A percentile compares a stretch with the other conserved stretches of the same genome.
Conservation (phyloP, 108 stramenopile species). For the Skeletonema costatum region DNA sequence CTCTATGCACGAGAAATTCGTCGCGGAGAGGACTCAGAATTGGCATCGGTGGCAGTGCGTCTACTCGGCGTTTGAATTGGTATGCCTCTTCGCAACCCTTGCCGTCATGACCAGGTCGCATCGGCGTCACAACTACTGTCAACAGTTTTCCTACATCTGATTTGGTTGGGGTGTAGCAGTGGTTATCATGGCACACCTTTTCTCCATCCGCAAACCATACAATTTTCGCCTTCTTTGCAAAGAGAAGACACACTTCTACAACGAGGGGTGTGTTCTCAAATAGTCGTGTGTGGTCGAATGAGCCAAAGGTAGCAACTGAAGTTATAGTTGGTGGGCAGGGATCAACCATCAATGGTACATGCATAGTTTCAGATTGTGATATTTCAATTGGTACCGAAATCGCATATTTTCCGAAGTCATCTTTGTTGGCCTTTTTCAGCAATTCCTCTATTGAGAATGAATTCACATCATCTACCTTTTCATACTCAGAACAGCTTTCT, state of each 20-base stretch:
- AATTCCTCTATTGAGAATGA: constrained; percentile 18
- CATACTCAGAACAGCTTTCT: constrained; percentile 10
- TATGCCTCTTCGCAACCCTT: constrained; percentile 39
- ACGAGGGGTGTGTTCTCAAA: constrained; percentile 63
- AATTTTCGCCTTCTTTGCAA: constrained; percentile 49
- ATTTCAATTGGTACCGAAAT: constrained; percentile 21
- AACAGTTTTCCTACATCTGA: constrained; percentile 39
- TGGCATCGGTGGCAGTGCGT: constrained; percentile 37
- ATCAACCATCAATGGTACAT: constrained; percentile 40
- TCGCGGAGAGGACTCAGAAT: constrained; percentile 38
- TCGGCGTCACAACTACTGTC: constrained; percentile 28
- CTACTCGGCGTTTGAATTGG: constrained; percentile 25
- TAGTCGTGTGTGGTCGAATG: constrained; percentile 48
- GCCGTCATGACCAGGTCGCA: constrained; percentile 41
- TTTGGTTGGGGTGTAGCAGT: constrained; percentile 26
- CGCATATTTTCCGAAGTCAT: constrained; percentile 8
- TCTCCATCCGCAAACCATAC: constrained; percentile 64
- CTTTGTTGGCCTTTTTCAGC: constrained; percentile 8
- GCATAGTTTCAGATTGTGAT: background rate
- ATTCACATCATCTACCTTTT: background rate
- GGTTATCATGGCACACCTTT: constrained; percentile 19
- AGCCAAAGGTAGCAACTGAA: constrained; percentile 60
- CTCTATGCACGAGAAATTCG: constrained; percentile 4
- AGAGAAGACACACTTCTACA: constrained; percentile 43
- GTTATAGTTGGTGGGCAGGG: constrained; percentile 63